These are phyloP conservation scores for Schwanniomyces pseudopolymorphus DNA, from an alignment of 805 yeast genomes.

Conservation along the genomic window DNA sequence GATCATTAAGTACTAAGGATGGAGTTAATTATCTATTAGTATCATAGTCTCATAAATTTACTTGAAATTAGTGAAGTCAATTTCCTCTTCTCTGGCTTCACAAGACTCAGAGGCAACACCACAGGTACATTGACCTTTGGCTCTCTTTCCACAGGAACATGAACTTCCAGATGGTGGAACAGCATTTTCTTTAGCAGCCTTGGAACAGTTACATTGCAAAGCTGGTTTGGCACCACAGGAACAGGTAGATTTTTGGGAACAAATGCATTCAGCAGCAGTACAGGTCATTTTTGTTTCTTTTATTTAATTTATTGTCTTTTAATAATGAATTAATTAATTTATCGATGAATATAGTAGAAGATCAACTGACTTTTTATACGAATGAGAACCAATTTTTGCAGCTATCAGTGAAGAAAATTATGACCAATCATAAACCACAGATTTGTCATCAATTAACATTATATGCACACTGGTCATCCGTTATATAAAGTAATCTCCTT, in stretches of 20 bases:
- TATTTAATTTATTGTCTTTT: background rate
- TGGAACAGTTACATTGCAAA: slow-evolving; percentile 53
- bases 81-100: slow-evolving; percentile 55
- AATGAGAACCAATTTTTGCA: background rate
- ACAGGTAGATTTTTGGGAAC: slow-evolving; percentile 63
- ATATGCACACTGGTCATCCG: background rate
- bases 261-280: slow-evolving; percentile 49
- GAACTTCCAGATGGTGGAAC: slow-evolving; percentile 40
- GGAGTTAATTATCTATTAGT: background rate
- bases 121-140: slow-evolving; percentile 55
- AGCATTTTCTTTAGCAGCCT: slow-evolving; percentile 52
- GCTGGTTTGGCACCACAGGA: slow-evolving; percentile 65
- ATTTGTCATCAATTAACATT: background rate
- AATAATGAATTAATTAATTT: background rate
- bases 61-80: slow-evolving; percentile 51
- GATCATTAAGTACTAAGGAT: background rate
- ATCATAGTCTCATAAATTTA: slow-evolving; percentile 4
- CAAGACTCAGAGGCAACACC: slow-evolving; percentile 39
- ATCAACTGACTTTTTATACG: background rate
- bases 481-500: background rate
- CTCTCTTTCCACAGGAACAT: slow-evolving; percentile 62
- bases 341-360: background rate
- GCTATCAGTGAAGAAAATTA: background rate
- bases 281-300: slow-evolving; percentile 21
- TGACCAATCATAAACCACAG: background rate